Percentiles rank a stretch among this genome's conserved stretches.
These are phyloP conservation scores for Dictyostelium brefeldianum DNA, from an alignment of 78 protist genomes.

Conservation along the genomic window DNA sequence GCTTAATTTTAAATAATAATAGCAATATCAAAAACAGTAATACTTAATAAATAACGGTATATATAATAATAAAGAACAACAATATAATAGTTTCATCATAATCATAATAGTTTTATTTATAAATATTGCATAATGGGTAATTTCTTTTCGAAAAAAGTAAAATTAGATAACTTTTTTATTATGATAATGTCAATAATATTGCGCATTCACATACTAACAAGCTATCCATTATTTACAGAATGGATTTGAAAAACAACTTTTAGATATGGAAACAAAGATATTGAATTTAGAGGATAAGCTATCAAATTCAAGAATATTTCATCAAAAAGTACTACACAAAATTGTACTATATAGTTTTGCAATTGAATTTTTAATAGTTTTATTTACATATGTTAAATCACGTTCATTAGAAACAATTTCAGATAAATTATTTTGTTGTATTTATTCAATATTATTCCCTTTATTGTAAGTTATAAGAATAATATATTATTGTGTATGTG, in stretches of 20 bases:
- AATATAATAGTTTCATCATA: background rate
- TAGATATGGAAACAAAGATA: conserved; percentile 61
- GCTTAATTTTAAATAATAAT: too few species aligned
- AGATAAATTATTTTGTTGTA: conserved; percentile 25
- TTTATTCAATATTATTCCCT: conserved; percentile 42
- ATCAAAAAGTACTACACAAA: background rate
- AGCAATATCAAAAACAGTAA: too few species aligned
- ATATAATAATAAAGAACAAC: too few species aligned
- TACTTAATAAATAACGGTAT: too few species aligned
- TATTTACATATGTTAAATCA: conserved; percentile 23
- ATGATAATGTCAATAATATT: too few species aligned
- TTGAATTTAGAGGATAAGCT: conserved; percentile 27
- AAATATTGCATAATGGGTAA: background rate
- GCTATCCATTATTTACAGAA: background rate
- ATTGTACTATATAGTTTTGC: conserved; percentile 26
- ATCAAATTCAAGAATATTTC: conserved; percentile 14
- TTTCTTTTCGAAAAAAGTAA: conserved; percentile 23
- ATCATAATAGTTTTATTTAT: background rate
- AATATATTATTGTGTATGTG: too few species aligned
- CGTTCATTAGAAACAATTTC: background rate
- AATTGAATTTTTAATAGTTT: conserved; percentile 34
- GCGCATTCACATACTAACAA: too few species aligned
- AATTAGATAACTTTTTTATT: too few species aligned
- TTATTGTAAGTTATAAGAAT: conserved; percentile 3
- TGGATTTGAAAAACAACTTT: conserved; percentile 52